Conservation (phyloP, 2,329 filamentous ascomycete genomes). For the Colletotrichum paranaense region DNA sequence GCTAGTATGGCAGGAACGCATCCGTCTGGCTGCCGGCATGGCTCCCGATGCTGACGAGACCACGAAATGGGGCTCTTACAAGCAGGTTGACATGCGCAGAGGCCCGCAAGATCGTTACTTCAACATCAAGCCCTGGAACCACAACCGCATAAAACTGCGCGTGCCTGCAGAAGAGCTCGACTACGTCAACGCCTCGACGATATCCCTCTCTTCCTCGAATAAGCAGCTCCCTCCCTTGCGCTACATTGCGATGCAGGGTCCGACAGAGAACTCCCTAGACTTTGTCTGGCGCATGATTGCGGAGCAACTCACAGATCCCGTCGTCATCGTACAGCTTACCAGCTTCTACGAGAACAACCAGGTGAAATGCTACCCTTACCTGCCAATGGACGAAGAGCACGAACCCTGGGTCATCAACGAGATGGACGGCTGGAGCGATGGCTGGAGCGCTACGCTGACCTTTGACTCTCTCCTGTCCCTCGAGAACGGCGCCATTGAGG, state of each 20-base stretch:
- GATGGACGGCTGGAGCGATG: constrained; percentile 72
- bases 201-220: constrained; percentile 62
- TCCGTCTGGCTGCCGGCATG: constrained; percentile 54
- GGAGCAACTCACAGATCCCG: constrained; percentile 77
- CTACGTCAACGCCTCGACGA: constrained; percentile 86
- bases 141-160: constrained; percentile 83
- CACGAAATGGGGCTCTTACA: constrained; percentile 48
- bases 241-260: constrained; percentile 96
- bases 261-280: constrained; percentile 78
- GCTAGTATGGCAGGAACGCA: constrained; percentile 64
- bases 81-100: constrained; percentile 47
- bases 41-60: constrained; percentile 48
- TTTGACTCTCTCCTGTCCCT: constrained; percentile 72
- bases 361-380: constrained; percentile 93
- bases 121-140: constrained; percentile 91
- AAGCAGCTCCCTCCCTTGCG: constrained; percentile 54
- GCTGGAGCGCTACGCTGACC: constrained; percentile 75
- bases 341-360: constrained; percentile 81
- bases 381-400: constrained; percentile 70
- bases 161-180: constrained; percentile 80
- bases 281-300: constrained; percentile 98
- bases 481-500: constrained; percentile 70
- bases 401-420: constrained; percentile 70
- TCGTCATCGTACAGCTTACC: constrained; percentile 94
- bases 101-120: constrained; percentile 79